Evolutionary conservation across 2,329 filamentous ascomycete species (phyloP).

Genomic region (Hymenoscyphus fructigenus): DNA sequence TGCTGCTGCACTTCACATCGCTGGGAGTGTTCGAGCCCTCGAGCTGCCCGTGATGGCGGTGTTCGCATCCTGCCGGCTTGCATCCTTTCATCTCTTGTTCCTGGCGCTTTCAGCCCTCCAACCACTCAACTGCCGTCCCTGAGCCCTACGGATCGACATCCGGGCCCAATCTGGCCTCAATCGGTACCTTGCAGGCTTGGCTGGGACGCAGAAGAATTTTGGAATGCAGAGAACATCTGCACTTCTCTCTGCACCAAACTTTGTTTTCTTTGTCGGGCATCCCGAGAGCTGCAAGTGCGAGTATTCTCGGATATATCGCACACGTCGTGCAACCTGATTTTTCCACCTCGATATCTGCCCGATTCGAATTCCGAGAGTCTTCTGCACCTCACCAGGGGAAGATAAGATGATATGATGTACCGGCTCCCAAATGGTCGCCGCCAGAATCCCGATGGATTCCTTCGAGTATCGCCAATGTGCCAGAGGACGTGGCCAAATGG

Average conservation of each 20-base stretch:
- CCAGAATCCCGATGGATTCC: not conserved
- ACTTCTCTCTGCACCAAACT: slow-evolving; percentile 6
- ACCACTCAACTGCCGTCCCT: slow-evolving; percentile 6
- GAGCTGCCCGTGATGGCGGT: not conserved
- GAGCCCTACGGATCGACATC: slow-evolving; percentile 5
- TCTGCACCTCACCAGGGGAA: slow-evolving; percentile 4
- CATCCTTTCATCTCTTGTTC: slow-evolving; percentile 9
- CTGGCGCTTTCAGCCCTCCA: slow-evolving; percentile 3
- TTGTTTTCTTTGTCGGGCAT: slow-evolving; percentile 6
- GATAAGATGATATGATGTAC: too few relatives aligned
- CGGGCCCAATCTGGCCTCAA: not conserved
- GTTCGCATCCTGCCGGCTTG: slow-evolving; percentile 3
- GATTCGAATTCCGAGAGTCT: not conserved
- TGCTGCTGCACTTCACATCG: not conserved
- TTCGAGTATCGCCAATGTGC: not conserved
- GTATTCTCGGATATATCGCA: not conserved
- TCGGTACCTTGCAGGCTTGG: not conserved
- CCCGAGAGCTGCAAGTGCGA: slow-evolving; percentile 6
- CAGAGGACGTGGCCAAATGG: not conserved
- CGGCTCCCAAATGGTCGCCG: not conserved
- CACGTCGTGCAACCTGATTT: not conserved
- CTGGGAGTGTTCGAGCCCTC: not conserved
- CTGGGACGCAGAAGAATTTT: slow-evolving; percentile 2
- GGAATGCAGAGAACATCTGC: slow-evolving; percentile 4
- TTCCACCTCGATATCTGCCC: not conserved